These are phyloP conservation scores for Panus rudis DNA, from an alignment of 768 basidiomycete species.

Conservation along the genomic window DNA sequence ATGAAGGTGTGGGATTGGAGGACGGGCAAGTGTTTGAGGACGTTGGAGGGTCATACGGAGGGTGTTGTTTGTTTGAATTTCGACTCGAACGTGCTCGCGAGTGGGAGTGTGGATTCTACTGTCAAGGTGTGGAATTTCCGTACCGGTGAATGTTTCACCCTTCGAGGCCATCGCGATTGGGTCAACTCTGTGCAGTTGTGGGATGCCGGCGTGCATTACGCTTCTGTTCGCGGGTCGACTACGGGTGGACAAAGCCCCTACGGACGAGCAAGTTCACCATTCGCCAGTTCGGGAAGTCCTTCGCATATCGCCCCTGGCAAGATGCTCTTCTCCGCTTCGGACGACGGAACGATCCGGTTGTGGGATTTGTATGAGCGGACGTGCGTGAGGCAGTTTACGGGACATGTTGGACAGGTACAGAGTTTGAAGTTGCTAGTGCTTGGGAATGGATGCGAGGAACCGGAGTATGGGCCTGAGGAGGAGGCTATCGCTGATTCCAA, in stretches of 20 bases:
- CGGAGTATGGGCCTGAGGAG: slow-evolving; percentile 11
- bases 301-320: slow-evolving; percentile 65
- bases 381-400: slow-evolving; percentile 78
- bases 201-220: slow-evolving; percentile 46
- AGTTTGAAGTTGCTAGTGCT: slow-evolving; percentile 74
- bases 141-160: slow-evolving; percentile 84
- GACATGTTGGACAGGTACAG: slow-evolving; percentile 94
- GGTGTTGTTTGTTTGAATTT: slow-evolving; percentile 90
- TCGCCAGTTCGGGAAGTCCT: not conserved
- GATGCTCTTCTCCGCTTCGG: slow-evolving; percentile 96
- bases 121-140: slow-evolving; percentile 94
- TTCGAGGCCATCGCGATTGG: slow-evolving; percentile 93
- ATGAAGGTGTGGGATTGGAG: slow-evolving; percentile 97
- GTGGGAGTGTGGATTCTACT: slow-evolving; percentile 90
- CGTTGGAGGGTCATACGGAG: slow-evolving; percentile 83
- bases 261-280: not conserved
- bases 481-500: not conserved
- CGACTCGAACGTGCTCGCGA: slow-evolving; percentile 86
- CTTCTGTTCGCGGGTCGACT: slow-evolving; percentile 1
- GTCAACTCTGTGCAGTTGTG: slow-evolving; percentile 93
- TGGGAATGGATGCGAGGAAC: slow-evolving; percentile 39
- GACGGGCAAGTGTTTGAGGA: slow-evolving; percentile 79
- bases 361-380: slow-evolving; percentile 84
- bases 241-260: slow-evolving; percentile 1
- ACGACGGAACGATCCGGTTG: slow-evolving; percentile 87